Evolutionary conservation across 108 stramenopile genomes (phyloP), one percentile per base, ranked within the genome.

Genomic region (Fistulifera solaris): DNA sequence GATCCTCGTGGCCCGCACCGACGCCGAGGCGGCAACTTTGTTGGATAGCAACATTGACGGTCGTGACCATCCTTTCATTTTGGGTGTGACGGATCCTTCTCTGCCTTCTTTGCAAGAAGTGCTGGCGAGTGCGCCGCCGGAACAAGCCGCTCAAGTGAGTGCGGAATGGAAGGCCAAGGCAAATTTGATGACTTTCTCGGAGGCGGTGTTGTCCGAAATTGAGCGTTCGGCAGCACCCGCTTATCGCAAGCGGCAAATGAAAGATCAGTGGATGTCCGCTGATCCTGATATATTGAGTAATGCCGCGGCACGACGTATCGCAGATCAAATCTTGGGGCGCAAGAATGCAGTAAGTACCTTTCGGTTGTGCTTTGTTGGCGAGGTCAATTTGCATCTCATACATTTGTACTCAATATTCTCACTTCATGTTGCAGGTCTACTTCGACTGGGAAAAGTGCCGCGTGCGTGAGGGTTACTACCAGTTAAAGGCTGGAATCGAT

Each of bases 21-120:
- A 97, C 74, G 94, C 93, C 22, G 94, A 97, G 70, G 94, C 96
- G 18, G 96, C 96, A 35, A 93, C 92, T n/a, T 64, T 97, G 48
- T 70, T 97, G 47, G 94, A 94, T 59, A 89, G 77, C 47, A 94
- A 95, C 78, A 74, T 93, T 51, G 96, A 97, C 71, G 80, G 80
- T 18, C 77, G 93, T n/a, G 96, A 97, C 58, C 94, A 97, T 70
- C 94, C 94, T 12, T 97, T 93, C 73, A 94, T 97, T 55, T 27
- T 94, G 38, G 96, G 96, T 16, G 84, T 81, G 14, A 87, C 87
- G 27, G 54, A 43, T 4, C 78, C 83, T 54, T 80, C 78, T 10
- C 15, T 79, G 6, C 65, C 72, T 19, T 52, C 85, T 0, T 53
- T 96, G 51, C 67, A 67, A 24, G 84, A 89, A 47, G 62, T 78